Evolutionary conservation across 208 protist species (phyloP).

Genomic region (Trypanosomatidae sp.): DNA sequence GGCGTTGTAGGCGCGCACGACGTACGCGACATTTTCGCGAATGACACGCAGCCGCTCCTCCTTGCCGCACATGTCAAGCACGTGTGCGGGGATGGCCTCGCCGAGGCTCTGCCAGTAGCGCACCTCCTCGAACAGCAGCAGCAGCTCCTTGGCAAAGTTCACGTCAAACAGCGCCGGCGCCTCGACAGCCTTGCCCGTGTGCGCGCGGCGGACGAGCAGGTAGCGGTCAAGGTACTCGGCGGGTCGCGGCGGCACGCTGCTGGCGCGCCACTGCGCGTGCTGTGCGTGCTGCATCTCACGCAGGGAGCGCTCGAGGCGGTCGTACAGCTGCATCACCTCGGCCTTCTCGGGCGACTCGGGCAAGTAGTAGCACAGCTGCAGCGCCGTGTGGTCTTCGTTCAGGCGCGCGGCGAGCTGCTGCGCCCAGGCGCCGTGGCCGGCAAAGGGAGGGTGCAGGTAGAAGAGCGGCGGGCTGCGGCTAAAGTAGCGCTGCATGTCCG

Average conservation of each 20-base stretch:
- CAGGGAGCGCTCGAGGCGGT: slow-evolving; percentile 71
- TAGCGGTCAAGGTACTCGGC: slow-evolving; percentile 77
- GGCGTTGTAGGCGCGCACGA: slow-evolving; percentile 93
- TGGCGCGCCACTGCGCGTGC: slow-evolving; percentile 63
- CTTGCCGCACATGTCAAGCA: slow-evolving; percentile 80
- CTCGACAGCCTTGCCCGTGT: slow-evolving; percentile 26
- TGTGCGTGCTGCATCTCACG: slow-evolving; percentile 66
- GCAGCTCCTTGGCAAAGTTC: slow-evolving; percentile 91
- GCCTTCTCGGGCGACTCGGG: slow-evolving; percentile 64
- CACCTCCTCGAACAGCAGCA: slow-evolving; percentile 92
- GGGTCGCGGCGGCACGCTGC: slow-evolving; percentile 39
- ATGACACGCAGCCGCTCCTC: slow-evolving; percentile 91
- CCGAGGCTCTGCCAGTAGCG: slow-evolving; percentile 89
- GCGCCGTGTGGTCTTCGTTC: slow-evolving; percentile 18
- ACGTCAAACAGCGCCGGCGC: slow-evolving; percentile 68
- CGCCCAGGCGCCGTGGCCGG: slow-evolving; percentile 90
- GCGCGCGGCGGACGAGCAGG: slow-evolving; percentile 56
- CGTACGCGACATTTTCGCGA: slow-evolving; percentile 92
- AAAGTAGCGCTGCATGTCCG: slow-evolving; percentile 88
- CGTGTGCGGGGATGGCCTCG: slow-evolving; percentile 72
- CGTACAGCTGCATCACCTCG: slow-evolving; percentile 60
- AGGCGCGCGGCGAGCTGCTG: slow-evolving; percentile 44
- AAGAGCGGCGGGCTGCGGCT: slow-evolving; percentile 81
- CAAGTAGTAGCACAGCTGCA: slow-evolving; percentile 78
- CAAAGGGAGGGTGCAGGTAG: slow-evolving; percentile 79